Conservation (phyloP, 306 rosid genomes). For the Medicago ruthenica region DNA sequence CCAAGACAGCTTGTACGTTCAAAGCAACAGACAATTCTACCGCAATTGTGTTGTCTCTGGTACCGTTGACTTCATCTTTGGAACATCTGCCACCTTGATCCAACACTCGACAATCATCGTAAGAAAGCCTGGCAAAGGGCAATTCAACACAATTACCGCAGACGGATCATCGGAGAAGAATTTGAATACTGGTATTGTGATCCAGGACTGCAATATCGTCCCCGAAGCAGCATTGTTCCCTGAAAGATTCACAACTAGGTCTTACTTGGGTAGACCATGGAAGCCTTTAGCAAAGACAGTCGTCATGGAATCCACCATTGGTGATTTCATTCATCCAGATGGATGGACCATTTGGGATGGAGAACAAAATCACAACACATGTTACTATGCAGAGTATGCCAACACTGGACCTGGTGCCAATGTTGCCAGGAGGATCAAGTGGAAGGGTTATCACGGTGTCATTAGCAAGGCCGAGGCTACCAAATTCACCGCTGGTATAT, state of each 20-base stretch:
- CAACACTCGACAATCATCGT: slow-evolving; percentile 62
- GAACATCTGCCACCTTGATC: slow-evolving; percentile 48
- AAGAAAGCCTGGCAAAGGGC: slow-evolving; percentile 51
- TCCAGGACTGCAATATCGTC: slow-evolving; percentile 66
- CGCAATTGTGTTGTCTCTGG: slow-evolving; percentile 74
- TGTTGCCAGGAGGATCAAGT: slow-evolving; percentile 49
- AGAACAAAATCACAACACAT: slow-evolving; percentile 6
- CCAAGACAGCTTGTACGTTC: slow-evolving; percentile 70
- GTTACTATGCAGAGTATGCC: slow-evolving; percentile 57
- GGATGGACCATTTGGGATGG: slow-evolving; percentile 52
- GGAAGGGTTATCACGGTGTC: slow-evolving; percentile 53
- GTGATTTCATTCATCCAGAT: slow-evolving; percentile 56
- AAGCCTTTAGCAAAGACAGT: slow-evolving; percentile 54
- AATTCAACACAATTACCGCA: slow-evolving; percentile 59
- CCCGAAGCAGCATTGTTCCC: slow-evolving; percentile 55
- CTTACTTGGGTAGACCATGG: slow-evolving; percentile 78
- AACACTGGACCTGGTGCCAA: slow-evolving; percentile 67
- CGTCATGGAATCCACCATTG: slow-evolving; percentile 60
- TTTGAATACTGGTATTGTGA: slow-evolving; percentile 47
- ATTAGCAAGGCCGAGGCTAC: slow-evolving; percentile 52
- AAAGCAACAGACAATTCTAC: slow-evolving; percentile 68
- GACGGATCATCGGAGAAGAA: slow-evolving; percentile 45
- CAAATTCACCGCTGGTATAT: slow-evolving; percentile 44
- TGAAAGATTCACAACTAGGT: slow-evolving; percentile 37
- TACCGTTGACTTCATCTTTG: slow-evolving; percentile 77